Evolutionary conservation across 345 rosid genomes (phyloP).

Genomic region (Alliaria petiolata): DNA sequence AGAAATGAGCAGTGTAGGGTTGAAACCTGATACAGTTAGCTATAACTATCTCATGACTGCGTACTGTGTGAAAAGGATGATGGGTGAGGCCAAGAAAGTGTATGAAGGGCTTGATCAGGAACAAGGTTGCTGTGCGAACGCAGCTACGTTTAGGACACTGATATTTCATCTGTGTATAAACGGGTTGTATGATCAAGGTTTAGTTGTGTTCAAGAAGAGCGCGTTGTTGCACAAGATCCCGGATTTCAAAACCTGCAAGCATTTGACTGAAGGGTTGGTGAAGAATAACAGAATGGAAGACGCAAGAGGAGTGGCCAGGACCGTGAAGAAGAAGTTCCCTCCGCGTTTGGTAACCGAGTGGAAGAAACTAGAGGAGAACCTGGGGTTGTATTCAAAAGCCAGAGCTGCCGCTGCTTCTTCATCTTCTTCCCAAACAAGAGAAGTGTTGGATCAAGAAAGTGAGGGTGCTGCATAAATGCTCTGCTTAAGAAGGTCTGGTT

Average conservation of each 20-base stretch:
- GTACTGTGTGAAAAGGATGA: conserved; percentile 51
- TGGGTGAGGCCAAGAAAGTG: conserved; percentile 62
- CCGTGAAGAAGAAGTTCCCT: conserved; percentile 60
- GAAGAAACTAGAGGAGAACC: conserved; percentile 60
- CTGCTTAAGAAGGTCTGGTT: neutral
- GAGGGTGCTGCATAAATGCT: neutral
- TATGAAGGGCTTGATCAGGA: conserved; percentile 49
- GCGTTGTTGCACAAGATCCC: conserved; percentile 57
- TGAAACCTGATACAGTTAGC: conserved; percentile 61
- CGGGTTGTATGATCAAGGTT: conserved; percentile 52
- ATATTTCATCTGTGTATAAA: conserved; percentile 51
- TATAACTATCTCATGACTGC: conserved; percentile 71
- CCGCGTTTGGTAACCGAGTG: conserved; percentile 54
- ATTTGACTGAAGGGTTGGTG: conserved; percentile 67
- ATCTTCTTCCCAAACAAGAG: neutral
- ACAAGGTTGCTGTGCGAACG: conserved; percentile 54
- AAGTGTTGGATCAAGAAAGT: conserved; percentile 14
- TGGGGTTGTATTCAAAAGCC: conserved; percentile 41
- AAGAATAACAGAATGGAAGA: conserved; percentile 56
- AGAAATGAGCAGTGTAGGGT: conserved; percentile 52
- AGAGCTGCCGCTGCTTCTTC: conserved; percentile 6
- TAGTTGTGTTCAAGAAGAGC: conserved; percentile 59
- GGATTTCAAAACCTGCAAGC: conserved; percentile 54
- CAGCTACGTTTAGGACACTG: conserved; percentile 68
- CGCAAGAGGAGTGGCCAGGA: conserved; percentile 60